These are phyloP conservation scores for Gnomoniopsis sp. DNA, from an alignment of 2,329 filamentous ascomycete genomes.

Conservation along the genomic window DNA sequence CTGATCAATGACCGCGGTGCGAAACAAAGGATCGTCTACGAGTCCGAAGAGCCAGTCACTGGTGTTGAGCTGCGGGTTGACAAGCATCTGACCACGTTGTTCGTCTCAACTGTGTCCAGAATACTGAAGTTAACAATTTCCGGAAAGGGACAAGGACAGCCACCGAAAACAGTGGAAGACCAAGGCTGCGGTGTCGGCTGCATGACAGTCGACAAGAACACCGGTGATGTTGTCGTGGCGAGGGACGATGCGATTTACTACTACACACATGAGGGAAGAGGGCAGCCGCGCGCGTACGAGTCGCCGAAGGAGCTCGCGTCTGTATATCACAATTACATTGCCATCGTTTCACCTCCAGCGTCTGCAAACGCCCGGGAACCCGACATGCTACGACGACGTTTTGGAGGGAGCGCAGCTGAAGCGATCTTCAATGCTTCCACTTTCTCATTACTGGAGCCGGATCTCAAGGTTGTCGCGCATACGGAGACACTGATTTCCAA, in stretches of 20 bases:
- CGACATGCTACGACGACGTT: conserved; percentile 64
- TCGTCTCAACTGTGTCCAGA: conserved; percentile 85
- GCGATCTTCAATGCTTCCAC: conserved; percentile 82
- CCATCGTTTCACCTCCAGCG: conserved; percentile 74
- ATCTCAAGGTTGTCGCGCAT: conserved; percentile 85
- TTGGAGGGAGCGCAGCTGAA: conserved; percentile 70
- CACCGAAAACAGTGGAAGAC: conserved; percentile 85
- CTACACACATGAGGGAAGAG: conserved; percentile 80
- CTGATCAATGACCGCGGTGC: conserved; percentile 93
- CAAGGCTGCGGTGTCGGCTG: conserved; percentile 89
- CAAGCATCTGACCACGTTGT: conserved; percentile 68
- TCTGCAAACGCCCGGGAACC: conserved; percentile 51
- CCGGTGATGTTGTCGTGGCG: conserved; percentile 85
- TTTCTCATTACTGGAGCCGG: conserved; percentile 88
- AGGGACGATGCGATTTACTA: conserved; percentile 95
- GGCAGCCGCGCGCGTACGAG: conserved; percentile 87
- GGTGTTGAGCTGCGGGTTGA: conserved; percentile 74
- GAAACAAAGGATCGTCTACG: conserved; percentile 90
- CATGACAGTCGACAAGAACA: conserved; percentile 80
- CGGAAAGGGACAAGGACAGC: conserved; percentile 83
- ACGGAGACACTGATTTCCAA: conserved; percentile 80
- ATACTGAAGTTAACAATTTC: conserved; percentile 85
- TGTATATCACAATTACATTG: conserved; percentile 81
- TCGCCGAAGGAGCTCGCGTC: conserved; percentile 80
- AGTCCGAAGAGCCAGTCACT: conserved; percentile 94